These are phyloP conservation scores for Excoecaria cochinchinensis DNA, from an alignment of 345 rosid species.

Conservation along the genomic window DNA sequence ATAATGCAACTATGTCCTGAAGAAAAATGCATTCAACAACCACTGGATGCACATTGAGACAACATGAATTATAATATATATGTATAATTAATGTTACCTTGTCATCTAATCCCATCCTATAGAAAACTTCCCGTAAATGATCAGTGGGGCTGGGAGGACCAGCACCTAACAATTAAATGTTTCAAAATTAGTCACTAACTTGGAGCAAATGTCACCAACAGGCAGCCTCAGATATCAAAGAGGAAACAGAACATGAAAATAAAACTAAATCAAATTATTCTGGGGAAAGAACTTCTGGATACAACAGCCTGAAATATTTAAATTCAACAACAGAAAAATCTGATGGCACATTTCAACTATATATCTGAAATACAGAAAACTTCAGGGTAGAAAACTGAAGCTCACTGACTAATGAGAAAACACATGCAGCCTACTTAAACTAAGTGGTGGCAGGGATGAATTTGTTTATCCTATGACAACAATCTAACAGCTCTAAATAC, in stretches of 20 bases:
- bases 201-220: not conserved
- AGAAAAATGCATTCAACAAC: slow-evolving; percentile 13
- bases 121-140: slow-evolving; percentile 80
- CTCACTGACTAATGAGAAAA: not conserved
- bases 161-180: slow-evolving; percentile 54
- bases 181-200: slow-evolving; percentile 14
- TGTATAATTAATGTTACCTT: slow-evolving; percentile 40
- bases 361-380: slow-evolving; percentile 3
- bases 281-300: not conserved
- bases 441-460: not conserved
- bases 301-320: not conserved
- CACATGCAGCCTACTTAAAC: not conserved
- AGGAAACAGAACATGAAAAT: not conserved
- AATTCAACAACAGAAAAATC: not conserved
- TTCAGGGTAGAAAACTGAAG: not conserved
- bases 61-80: not conserved
- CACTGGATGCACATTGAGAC: slow-evolving; percentile 2
- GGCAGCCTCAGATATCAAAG: not conserved
- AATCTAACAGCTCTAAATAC: not conserved
- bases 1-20: slow-evolving; percentile 91
- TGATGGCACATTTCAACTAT: not conserved
- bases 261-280: not conserved
- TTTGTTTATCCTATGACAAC: not conserved
- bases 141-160: slow-evolving; percentile 86
- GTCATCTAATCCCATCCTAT: slow-evolving; percentile 92